Conservation (phyloP, 2,329 filamentous ascomycete species). For the Paracamarosporium sp. region DNA sequence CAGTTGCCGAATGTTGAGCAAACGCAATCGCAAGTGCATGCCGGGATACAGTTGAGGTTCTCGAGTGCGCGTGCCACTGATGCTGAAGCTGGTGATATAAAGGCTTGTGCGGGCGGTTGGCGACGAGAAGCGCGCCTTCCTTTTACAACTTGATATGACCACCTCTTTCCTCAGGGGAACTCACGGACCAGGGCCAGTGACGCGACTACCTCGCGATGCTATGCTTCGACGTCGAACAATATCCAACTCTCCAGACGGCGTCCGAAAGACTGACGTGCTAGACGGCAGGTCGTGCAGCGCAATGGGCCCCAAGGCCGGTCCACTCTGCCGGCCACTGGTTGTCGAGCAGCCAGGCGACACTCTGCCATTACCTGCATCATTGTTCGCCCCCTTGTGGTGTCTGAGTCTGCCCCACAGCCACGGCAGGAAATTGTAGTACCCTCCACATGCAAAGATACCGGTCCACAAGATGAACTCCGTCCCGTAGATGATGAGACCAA, state of each 20-base stretch:
- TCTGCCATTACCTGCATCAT: neutral
- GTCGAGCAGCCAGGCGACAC: neutral
- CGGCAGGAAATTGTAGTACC: constrained; percentile 68
- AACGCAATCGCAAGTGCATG: constrained; percentile 1
- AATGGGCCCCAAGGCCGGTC: constrained; percentile 29
- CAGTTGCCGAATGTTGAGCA: neutral
- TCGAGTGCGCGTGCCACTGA: neutral
- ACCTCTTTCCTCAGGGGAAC: neutral
- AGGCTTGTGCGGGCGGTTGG: constrained; percentile 5
- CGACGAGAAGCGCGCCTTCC: constrained; percentile 1
- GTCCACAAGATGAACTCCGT: constrained; percentile 71
- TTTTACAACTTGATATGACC: neutral
- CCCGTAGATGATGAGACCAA: constrained; percentile 72
- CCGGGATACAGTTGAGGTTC: neutral
- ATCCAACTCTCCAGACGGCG: constrained; percentile 54
- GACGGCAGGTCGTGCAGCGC: constrained; percentile 60
- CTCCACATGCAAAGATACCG: constrained; percentile 70
- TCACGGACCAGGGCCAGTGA: neutral
- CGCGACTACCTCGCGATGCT: constrained; percentile 12
- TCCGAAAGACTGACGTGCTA: constrained; percentile 70
- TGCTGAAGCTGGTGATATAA: neutral
- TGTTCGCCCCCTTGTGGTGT: constrained; percentile 15
- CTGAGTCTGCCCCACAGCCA: constrained; percentile 56
- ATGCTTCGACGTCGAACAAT: constrained; percentile 27
- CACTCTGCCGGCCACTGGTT: constrained; percentile 5